These are phyloP conservation scores for Sporisorium reilianum DNA, from an alignment of 1,284 basidiomycete species.

Conservation along the genomic window DNA sequence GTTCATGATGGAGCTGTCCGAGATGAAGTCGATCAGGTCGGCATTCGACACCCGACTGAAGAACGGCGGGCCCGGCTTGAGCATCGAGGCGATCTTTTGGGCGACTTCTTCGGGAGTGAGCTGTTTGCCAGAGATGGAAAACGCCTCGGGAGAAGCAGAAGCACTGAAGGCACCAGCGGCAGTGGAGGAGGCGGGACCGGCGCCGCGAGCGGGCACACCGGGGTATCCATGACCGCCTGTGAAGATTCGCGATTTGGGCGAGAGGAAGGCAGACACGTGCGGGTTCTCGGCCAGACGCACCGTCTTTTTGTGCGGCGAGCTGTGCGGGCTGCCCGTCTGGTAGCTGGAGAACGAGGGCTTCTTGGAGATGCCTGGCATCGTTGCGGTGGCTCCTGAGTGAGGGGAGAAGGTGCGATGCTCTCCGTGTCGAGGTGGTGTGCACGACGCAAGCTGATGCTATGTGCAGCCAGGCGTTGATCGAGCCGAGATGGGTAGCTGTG, in stretches of 20 bases:
- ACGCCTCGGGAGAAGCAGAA: constrained; percentile 17
- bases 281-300: constrained; percentile 44
- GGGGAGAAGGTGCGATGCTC: too few relatives aligned
- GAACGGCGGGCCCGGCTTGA: constrained; percentile 62
- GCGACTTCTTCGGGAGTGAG: constrained; percentile 55
- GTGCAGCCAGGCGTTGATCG: not conserved
- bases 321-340: constrained; percentile 11
- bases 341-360: constrained; percentile 24
- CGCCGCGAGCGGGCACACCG: constrained; percentile 13
- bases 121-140: constrained; percentile 41
- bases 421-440: not conserved
- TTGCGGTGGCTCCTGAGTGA: not conserved
- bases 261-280: constrained; percentile 55
- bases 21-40: constrained; percentile 56
- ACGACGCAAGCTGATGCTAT: not conserved
- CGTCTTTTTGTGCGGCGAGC: constrained; percentile 35
- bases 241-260: constrained; percentile 54
- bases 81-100: constrained; percentile 59
- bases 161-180: constrained; percentile 18
- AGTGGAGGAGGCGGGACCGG: not conserved
- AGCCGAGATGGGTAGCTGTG: not conserved
- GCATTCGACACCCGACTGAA: constrained; percentile 57
- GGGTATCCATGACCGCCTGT: constrained; percentile 39
- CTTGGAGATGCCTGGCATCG: constrained; percentile 39
- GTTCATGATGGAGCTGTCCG: constrained; percentile 57